Evolutionary conservation across 1,284 basidiomycete genomes (phyloP), one percentile per base, ranked within the genome.

Genomic region (Stygiomarasmius scandens): DNA sequence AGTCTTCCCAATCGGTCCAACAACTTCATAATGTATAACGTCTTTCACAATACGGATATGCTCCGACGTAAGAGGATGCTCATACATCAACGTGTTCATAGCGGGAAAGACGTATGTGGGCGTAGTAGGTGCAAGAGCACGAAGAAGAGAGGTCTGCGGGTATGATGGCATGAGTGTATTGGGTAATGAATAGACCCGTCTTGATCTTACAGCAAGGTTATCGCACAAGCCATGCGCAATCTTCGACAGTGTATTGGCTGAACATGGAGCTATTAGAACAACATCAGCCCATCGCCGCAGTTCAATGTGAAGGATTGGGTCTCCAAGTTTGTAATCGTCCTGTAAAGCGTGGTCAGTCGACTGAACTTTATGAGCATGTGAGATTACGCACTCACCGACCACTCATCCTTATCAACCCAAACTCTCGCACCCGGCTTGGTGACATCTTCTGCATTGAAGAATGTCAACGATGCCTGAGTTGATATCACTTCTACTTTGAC

Each of bases 31-130:
- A 1, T 84, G 82, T 10, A 97, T 81, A 45, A 90, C 81, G 1
- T 95, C 87, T 19, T 77, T 78, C 1, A 95, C 80, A 32, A 89
- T 67, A 10, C 81, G 78, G 22, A 98, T 69, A 66, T 99, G 96
- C 59, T 88, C 83, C 2, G 82, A 81, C 0, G 96, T 98, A 34
- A 98, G 78, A n/a, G 95, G 94, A 68, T 99, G 95, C 61, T 92
- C 83, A 69, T 92, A 98, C 96, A 99, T 98, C 63, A 93, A 78
- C 4, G 96, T 98, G 71, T 99, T 99, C 96, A 98, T 99, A 0
- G 97, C 96, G 2, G 96, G 97, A 67, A 96, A 98, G 29, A 98
- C 74, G 65, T 90, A 91, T 16, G 93, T 94, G 1, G 91, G 90
- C 0, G 91, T 96, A 2, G 81, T 80, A 0, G 93, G 89, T 8